Evolutionary conservation across 2,329 filamentous ascomycete species (phyloP).

Genomic region (Hirsutella thompsonii): DNA sequence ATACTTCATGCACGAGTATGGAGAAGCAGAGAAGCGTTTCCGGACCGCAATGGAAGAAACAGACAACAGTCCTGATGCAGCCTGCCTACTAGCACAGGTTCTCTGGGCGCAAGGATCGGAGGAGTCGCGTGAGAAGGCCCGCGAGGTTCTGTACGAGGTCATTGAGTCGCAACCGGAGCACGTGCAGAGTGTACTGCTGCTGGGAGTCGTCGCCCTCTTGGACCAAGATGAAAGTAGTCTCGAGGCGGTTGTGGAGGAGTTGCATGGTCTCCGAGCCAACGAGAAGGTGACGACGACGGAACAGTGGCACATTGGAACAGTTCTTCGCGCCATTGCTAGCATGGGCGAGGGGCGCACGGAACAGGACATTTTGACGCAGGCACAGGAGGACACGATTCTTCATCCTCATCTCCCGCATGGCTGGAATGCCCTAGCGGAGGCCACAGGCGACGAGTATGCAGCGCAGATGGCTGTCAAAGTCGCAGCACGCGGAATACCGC

Average conservation of each 20-base stretch:
- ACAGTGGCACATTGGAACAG: slow-evolving; percentile 55
- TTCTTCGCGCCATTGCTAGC: slow-evolving; percentile 62
- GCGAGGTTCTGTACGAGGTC: slow-evolving; percentile 67
- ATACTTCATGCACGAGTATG: slow-evolving; percentile 55
- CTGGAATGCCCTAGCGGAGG: slow-evolving; percentile 62
- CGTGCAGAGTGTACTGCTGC: slow-evolving; percentile 63
- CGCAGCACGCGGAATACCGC: slow-evolving; percentile 62
- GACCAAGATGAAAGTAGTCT: slow-evolving; percentile 69
- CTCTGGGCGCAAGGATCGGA: slow-evolving; percentile 81
- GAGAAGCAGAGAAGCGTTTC: slow-evolving; percentile 66
- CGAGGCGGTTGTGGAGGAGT: slow-evolving; percentile 67
- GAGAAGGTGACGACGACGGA: slow-evolving; percentile 50
- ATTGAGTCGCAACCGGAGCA: slow-evolving; percentile 65
- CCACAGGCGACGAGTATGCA: slow-evolving; percentile 37
- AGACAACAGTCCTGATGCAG: slow-evolving; percentile 63
- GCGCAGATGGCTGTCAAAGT: slow-evolving; percentile 73
- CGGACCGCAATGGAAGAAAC: slow-evolving; percentile 69
- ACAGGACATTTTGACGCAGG: slow-evolving; percentile 45
- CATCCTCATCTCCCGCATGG: slow-evolving; percentile 66
- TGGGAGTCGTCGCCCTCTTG: slow-evolving; percentile 73
- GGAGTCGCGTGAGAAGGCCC: slow-evolving; percentile 60
- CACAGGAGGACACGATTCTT: slow-evolving; percentile 68
- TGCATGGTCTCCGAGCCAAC: slow-evolving; percentile 58
- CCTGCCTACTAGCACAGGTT: slow-evolving; percentile 80
- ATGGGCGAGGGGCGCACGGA: slow-evolving; percentile 36